phyloP scores from a whole-genome alignment of 306 rosid species.

The Lathyrus oleraceus region DNA sequence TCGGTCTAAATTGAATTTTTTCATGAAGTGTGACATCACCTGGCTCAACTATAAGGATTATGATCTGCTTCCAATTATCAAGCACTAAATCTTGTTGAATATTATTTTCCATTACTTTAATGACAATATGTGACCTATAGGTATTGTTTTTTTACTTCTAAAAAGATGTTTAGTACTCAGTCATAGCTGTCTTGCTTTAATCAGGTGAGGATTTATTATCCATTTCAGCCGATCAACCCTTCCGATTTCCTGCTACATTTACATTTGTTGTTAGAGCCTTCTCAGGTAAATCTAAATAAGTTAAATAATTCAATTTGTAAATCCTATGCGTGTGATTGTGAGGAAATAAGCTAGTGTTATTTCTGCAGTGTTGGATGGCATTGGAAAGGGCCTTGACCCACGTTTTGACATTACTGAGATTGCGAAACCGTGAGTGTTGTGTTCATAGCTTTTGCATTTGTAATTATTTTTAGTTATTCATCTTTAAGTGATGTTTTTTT shows the following conservation, averaged over 20 bases:
- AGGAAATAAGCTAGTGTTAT: slow-evolving; percentile 14
- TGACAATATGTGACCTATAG: slow-evolving; percentile 27
- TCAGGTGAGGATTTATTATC: slow-evolving; percentile 97
- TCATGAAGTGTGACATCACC: slow-evolving; percentile 26
- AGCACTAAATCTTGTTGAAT: background rate
- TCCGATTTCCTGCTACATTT: slow-evolving; percentile 97
- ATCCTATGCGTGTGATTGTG: slow-evolving; percentile 22
- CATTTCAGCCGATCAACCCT: slow-evolving; percentile 95
- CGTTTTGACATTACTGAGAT: slow-evolving; percentile 98
- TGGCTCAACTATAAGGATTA: slow-evolving; percentile 14
- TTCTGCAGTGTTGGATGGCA: slow-evolving; percentile 89
- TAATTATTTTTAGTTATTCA: slow-evolving; percentile 20
- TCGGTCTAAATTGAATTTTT: slow-evolving; percentile 1
- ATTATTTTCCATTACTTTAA: slow-evolving; percentile 19
- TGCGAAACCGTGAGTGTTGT: slow-evolving; percentile 90
- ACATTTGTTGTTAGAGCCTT: slow-evolving; percentile 99
- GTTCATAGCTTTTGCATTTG: slow-evolving; percentile 31
- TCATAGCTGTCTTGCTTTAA: slow-evolving; percentile 41
- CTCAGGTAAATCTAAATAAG: slow-evolving; percentile 67
- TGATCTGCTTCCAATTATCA: slow-evolving; percentile 14
- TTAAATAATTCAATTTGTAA: slow-evolving; percentile 17
- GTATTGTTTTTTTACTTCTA: slow-evolving; percentile 9
- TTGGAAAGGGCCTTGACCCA: slow-evolving; percentile 98
- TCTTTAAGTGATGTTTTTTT: slow-evolving; percentile 25
- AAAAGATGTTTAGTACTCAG: slow-evolving; percentile 31